These are phyloP conservation scores for Anthostomella pinea DNA, from an alignment of 2,329 filamentous ascomycete species.

Conservation along the genomic window DNA sequence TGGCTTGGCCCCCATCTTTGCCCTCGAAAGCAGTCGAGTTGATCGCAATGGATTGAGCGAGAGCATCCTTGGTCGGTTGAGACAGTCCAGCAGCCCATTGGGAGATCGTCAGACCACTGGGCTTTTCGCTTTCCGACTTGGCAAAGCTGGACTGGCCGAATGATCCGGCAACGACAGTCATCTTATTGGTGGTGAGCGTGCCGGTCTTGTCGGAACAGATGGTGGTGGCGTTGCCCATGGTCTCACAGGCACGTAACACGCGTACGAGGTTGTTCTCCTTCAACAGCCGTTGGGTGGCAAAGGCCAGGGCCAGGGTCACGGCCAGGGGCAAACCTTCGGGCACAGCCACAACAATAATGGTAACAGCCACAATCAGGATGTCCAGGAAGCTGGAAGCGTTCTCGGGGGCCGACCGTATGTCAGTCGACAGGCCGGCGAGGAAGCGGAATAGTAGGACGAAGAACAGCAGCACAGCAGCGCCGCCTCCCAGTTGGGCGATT, in stretches of 20 bases:
- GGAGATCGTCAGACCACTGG: slow-evolving; percentile 19
- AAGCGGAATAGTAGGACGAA: slow-evolving; percentile 78
- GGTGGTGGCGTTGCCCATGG: slow-evolving; percentile 70
- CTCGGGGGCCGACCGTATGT: slow-evolving; percentile 43
- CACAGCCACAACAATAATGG: slow-evolving; percentile 67
- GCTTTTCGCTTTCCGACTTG: slow-evolving; percentile 24
- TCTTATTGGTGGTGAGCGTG: slow-evolving; percentile 71
- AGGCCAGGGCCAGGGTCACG: slow-evolving; percentile 65
- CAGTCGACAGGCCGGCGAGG: slow-evolving; percentile 56
- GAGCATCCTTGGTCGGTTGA: slow-evolving; percentile 29
- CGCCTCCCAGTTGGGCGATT: slow-evolving; percentile 55
- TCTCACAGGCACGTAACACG: slow-evolving; percentile 64
- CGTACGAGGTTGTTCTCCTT: slow-evolving; percentile 71
- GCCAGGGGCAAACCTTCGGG: slow-evolving; percentile 65
- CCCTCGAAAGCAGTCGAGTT: slow-evolving; percentile 59
- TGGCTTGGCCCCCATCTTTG: slow-evolving; percentile 40
- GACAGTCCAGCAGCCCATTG: slow-evolving; percentile 32
- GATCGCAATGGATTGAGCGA: slow-evolving; percentile 48
- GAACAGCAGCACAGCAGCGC: slow-evolving; percentile 72
- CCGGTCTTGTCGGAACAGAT: slow-evolving; percentile 81
- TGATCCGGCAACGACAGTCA: slow-evolving; percentile 73
- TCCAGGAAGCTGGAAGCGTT: slow-evolving; percentile 63
- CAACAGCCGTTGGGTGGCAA: slow-evolving; percentile 65
- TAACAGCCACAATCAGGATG: slow-evolving; percentile 63
- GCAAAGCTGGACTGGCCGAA: slow-evolving; percentile 46